These are phyloP conservation scores for Erodium trifolium DNA, from an alignment of 441 rosid genomes.

Conservation along the genomic window DNA sequence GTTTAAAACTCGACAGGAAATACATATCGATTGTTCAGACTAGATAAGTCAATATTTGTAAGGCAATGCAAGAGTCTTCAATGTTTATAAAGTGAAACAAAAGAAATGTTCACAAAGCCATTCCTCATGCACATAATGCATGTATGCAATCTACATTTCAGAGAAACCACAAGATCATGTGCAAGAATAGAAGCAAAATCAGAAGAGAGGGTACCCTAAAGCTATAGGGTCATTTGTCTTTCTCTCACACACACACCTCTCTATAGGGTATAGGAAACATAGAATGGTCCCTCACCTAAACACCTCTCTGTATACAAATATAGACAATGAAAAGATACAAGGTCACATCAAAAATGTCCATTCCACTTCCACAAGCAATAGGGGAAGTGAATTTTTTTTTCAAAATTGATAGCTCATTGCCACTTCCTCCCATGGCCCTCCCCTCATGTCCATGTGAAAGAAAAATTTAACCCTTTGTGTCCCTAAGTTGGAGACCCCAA, in stretches of 20 bases:
- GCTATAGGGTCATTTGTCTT: not conserved
- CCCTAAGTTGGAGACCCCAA: not conserved
- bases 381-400: not conserved
- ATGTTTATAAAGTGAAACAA: no score
- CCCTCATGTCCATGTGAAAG: not conserved
- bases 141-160: not conserved
- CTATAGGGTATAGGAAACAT: no score
- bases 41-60: no score
- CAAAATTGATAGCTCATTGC: not conserved
- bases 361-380: conserved; percentile 1
- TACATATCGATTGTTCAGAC: no score
- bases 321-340: conserved; percentile 6
- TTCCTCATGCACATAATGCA: not conserved
- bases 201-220: not conserved
- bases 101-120: not conserved
- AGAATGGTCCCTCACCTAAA: conserved; percentile 1
- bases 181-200: not conserved
- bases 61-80: no score
- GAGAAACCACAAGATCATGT: not conserved
- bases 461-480: not conserved
- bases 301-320: not conserved
- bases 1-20: no score
- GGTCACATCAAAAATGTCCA: conserved; percentile 6
- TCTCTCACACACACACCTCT: not conserved
- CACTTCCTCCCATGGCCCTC: not conserved